Conservation (phyloP, 495 filamentous ascomycete species). For the Cercophora newfieldiana region DNA sequence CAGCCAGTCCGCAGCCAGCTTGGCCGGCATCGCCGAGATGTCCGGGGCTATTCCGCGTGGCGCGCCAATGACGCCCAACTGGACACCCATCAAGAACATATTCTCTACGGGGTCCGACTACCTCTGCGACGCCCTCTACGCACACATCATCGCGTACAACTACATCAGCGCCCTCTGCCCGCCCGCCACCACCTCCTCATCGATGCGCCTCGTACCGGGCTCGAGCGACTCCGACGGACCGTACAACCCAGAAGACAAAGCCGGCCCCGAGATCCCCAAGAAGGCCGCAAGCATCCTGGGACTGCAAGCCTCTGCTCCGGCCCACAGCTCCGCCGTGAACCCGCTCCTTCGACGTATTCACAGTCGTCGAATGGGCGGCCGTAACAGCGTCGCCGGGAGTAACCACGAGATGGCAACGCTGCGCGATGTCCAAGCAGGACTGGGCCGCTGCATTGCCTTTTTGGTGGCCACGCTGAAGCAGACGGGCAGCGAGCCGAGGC, state of each 20-base stretch:
- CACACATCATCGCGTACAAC: constrained; percentile 62
- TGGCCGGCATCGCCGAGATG: not conserved
- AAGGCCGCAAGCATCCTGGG: constrained; percentile 47
- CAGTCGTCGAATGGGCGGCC: constrained; percentile 5
- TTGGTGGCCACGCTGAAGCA: constrained; percentile 42
- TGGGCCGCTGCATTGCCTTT: constrained; percentile 40
- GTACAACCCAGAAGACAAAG: constrained; percentile 10
- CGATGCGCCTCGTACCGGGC: constrained; percentile 4
- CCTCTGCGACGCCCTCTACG: constrained; percentile 63
- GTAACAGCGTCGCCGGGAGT: not conserved
- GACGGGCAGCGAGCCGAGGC: not conserved
- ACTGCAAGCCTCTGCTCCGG: constrained; percentile 20
- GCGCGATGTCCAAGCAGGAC: constrained; percentile 36
- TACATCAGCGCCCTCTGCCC: constrained; percentile 53
- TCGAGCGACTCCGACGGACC: constrained; percentile 13
- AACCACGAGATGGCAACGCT: constrained; percentile 11
- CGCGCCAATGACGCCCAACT: constrained; percentile 27
- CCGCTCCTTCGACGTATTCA: not conserved
- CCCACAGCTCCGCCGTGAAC: not conserved
- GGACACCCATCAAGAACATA: constrained; percentile 55
- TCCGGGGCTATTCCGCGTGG: not conserved
- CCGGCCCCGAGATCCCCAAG: constrained; percentile 29
- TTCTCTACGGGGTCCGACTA: constrained; percentile 57
- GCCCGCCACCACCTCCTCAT: constrained; percentile 8
- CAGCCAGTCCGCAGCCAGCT: constrained; percentile 11